Conservation (phyloP, 148 eudicot species). For the Bassia scoparia region DNA sequence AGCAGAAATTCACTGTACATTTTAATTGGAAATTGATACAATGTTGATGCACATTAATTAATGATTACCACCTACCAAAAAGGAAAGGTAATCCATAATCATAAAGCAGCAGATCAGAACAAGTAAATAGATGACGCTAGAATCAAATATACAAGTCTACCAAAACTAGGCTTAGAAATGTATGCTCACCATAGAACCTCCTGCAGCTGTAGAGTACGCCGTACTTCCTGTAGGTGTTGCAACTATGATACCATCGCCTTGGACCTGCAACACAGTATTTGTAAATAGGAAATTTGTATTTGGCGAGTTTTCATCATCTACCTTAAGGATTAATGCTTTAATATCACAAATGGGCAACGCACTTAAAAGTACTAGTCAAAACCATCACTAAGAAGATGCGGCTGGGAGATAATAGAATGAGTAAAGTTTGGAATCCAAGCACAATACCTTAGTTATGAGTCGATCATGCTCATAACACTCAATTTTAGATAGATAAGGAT, state of each 20-base stretch:
- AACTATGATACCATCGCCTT: slow-evolving; percentile 99
- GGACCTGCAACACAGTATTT: slow-evolving; percentile 48
- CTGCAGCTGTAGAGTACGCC: slow-evolving; percentile 96
- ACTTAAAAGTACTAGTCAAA: background rate
- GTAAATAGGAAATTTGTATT: background rate
- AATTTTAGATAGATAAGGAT: slow-evolving; percentile 91
- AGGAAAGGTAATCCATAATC: background rate
- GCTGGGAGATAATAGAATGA: background rate
- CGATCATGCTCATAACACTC: slow-evolving; percentile 97
- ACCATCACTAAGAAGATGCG: background rate
- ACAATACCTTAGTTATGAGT: slow-evolving; percentile 84
- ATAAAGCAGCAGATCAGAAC: background rate
- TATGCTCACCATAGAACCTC: slow-evolving; percentile 91
- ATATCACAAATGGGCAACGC: background rate
- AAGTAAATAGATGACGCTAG: background rate
- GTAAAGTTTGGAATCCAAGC: background rate
- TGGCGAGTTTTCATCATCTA: background rate
- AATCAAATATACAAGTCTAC: background rate
- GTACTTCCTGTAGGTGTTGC: slow-evolving; percentile 99
- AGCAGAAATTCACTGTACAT: too few relatives aligned
- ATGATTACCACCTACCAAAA: too few relatives aligned
- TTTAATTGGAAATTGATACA: too few relatives aligned
- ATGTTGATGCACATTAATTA: too few relatives aligned
- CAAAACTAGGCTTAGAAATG: slow-evolving; percentile 8
- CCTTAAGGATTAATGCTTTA: background rate